Percentiles rank a stretch among this genome's conserved stretches.
These are phyloP conservation scores for Pseudomonodictys pantanalensis DNA, from an alignment of 495 filamentous ascomycete genomes.

Conservation along the genomic window DNA sequence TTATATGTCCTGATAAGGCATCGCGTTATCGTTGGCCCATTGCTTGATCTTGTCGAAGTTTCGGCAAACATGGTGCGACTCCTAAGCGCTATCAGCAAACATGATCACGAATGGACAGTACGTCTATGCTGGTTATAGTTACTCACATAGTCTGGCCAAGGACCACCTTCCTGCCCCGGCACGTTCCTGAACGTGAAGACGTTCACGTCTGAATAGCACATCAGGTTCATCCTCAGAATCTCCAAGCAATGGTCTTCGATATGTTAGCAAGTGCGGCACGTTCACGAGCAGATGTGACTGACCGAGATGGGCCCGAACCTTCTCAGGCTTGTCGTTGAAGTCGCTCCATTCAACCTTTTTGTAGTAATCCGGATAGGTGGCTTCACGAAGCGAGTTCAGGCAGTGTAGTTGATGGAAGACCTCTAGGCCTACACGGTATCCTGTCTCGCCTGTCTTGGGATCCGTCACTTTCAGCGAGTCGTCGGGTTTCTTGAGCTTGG, in stretches of 20 bases:
- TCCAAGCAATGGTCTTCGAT: constrained; percentile 56
- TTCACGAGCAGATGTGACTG: constrained; percentile 5
- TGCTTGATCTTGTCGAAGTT: constrained; percentile 50
- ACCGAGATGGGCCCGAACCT: constrained; percentile 40
- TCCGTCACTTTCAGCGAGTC: constrained; percentile 48
- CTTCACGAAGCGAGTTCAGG: constrained; percentile 51
- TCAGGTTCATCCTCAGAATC: constrained; percentile 49
- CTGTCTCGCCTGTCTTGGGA: constrained; percentile 49
- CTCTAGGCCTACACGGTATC: constrained; percentile 53
- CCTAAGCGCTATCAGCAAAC: no score
- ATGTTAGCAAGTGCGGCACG: not conserved
- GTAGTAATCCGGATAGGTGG: constrained; percentile 52
- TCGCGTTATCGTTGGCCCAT: constrained; percentile 52
- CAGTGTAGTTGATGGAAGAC: constrained; percentile 59
- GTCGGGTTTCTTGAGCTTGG: constrained; percentile 48
- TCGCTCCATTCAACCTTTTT: constrained; percentile 37
- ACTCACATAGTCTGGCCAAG: constrained; percentile 51
- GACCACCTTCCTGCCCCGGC: constrained; percentile 37
- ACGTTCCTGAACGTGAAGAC: constrained; percentile 51
- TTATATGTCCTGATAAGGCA: constrained; percentile 18
- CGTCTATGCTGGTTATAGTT: no score
- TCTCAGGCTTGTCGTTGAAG: constrained; percentile 32
- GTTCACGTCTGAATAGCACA: constrained; percentile 51
- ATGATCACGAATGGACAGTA: no score
- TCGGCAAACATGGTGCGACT: constrained; percentile 50